Conservation (phyloP, 2,329 filamentous ascomycete species). For the Pyricularia grisea region DNA sequence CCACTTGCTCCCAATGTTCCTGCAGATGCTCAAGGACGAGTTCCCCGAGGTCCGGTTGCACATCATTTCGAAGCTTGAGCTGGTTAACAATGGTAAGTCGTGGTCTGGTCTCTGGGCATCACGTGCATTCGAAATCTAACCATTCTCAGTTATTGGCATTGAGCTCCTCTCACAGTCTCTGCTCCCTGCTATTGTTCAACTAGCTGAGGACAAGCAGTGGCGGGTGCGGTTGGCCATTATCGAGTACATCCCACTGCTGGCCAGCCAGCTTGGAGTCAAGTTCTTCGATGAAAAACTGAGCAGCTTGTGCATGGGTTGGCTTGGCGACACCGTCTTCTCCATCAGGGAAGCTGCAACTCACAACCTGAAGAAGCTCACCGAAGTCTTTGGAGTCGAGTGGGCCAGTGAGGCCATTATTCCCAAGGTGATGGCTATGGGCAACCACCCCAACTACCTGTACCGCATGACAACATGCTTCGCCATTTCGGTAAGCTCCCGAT, state of each 20-base stretch:
- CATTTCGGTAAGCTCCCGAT: slow-evolving; percentile 67
- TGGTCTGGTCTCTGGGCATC: not conserved
- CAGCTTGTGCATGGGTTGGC: slow-evolving; percentile 94
- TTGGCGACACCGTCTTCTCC: slow-evolving; percentile 96
- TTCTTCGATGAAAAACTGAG: slow-evolving; percentile 99
- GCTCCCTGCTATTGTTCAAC: slow-evolving; percentile 90
- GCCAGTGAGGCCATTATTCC: slow-evolving; percentile 94
- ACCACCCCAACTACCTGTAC: slow-evolving; percentile 97
- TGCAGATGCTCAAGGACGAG: slow-evolving; percentile 99
- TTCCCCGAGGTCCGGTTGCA: slow-evolving; percentile 96
- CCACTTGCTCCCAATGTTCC: slow-evolving; percentile 95
- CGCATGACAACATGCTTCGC: slow-evolving; percentile 99
- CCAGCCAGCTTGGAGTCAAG: slow-evolving; percentile 88
- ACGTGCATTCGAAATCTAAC: slow-evolving; percentile 10
- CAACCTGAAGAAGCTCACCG: slow-evolving; percentile 96
- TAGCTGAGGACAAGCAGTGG: slow-evolving; percentile 99
- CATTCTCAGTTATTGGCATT: slow-evolving; percentile 76
- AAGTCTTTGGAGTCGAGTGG: slow-evolving; percentile 98
- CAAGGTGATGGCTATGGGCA: slow-evolving; percentile 97
- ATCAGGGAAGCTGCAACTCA: slow-evolving; percentile 95
- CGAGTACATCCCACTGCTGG: slow-evolving; percentile 95
- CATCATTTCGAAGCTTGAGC: slow-evolving; percentile 98
- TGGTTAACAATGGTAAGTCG: slow-evolving; percentile 78
- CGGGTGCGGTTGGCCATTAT: slow-evolving; percentile 95
- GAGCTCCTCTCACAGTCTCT: slow-evolving; percentile 93